Evolutionary conservation across 1,284 basidiomycete genomes (phyloP).

Genomic region (Spongiforma sp.): DNA sequence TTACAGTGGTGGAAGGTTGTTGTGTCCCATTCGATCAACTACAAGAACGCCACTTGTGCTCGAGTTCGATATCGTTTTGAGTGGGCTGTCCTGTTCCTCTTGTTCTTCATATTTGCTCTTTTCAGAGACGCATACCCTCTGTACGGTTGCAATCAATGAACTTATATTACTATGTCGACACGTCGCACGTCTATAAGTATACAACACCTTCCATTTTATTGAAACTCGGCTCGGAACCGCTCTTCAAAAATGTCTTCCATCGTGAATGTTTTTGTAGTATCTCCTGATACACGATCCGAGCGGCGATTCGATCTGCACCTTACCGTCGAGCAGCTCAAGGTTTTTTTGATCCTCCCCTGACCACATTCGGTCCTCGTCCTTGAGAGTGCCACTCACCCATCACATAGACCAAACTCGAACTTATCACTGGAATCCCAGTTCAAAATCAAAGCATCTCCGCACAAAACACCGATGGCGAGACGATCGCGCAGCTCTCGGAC

Average conservation of each 20-base stretch:
- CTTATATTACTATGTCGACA: too few relatives aligned
- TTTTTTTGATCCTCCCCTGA: constrained; percentile 35
- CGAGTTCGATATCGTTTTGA: too few relatives aligned
- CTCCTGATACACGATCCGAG: constrained; percentile 88
- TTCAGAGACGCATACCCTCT: too few relatives aligned
- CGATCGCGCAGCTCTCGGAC: constrained; percentile 64
- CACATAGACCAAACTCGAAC: constrained; percentile 80
- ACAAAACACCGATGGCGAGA: constrained; percentile 60
- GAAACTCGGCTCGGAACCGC: too few relatives aligned
- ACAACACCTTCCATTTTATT: neutral
- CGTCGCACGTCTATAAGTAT: too few relatives aligned
- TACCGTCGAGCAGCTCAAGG: constrained; percentile 83
- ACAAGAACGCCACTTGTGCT: too few relatives aligned
- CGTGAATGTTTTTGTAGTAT: constrained; percentile 79
- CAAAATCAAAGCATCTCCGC: constrained; percentile 73
- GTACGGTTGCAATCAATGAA: too few relatives aligned
- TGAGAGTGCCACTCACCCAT: neutral
- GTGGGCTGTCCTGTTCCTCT: too few relatives aligned
- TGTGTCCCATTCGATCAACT: too few relatives aligned
- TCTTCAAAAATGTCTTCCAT: constrained; percentile 51
- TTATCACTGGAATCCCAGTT: constrained; percentile 88
- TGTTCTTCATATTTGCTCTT: too few relatives aligned
- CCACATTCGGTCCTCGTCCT: neutral
- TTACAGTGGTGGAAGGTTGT: too few relatives aligned
- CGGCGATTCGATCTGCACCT: constrained; percentile 77